These are phyloP conservation scores for Gracilaria gracilis DNA, from an alignment of 23 red algal genomes.

Conservation along the genomic window DNA sequence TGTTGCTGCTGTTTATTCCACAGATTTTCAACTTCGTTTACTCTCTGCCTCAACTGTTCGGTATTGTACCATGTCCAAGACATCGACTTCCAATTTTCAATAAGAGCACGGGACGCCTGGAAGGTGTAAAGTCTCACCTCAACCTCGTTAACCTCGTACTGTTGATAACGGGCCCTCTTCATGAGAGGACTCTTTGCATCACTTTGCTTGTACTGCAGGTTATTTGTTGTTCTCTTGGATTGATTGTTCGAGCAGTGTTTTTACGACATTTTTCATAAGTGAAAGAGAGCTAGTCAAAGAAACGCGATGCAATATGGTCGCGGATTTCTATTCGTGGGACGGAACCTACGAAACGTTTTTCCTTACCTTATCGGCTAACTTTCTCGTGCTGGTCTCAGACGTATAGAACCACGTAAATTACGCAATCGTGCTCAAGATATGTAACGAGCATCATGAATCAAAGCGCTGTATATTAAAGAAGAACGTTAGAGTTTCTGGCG, in stretches of 20 bases:
- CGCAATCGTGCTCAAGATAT: too few relatives aligned
- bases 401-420: too few relatives aligned
- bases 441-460: too few relatives aligned
- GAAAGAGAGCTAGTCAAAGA: neutral
- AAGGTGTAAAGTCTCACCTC: constrained; percentile 78
- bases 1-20: constrained; percentile 97
- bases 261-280: constrained; percentile 54
- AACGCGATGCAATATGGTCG: too few relatives aligned
- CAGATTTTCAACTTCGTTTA: constrained; percentile 99
- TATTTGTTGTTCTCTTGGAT: constrained; percentile 80
- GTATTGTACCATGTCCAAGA: constrained; percentile 93
- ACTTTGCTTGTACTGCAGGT: constrained; percentile 81
- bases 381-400: too few relatives aligned
- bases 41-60: constrained; percentile 94
- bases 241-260: constrained; percentile 16
- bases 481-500: too few relatives aligned
- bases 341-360: too few relatives aligned
- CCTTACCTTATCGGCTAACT: too few relatives aligned
- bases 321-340: too few relatives aligned
- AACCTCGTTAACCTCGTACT: constrained; percentile 96
- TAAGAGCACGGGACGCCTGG: constrained; percentile 83
- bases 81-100: constrained; percentile 96
- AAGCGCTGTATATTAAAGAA: too few relatives aligned
- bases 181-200: constrained; percentile 87
- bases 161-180: constrained; percentile 85